Conservation (phyloP, 2,329 filamentous ascomycete genomes). For the Epichloe sp. region DNA sequence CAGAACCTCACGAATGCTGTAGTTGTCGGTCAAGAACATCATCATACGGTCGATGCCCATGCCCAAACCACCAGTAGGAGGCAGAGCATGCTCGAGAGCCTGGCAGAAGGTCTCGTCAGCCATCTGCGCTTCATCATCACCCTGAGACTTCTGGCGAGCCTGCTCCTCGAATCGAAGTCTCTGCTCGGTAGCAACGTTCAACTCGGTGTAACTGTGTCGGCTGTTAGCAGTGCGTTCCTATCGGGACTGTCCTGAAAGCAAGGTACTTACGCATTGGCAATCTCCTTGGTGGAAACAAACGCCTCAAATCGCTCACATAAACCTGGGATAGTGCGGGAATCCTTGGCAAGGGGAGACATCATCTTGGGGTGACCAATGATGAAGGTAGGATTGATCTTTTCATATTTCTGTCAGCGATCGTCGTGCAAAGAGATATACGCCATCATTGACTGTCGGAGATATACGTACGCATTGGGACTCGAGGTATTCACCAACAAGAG, state of each 20-base stretch:
- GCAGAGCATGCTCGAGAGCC: constrained; percentile 77
- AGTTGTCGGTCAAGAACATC: constrained; percentile 90
- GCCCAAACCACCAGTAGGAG: constrained; percentile 91
- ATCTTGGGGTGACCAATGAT: constrained; percentile 48
- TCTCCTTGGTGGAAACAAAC: constrained; percentile 69
- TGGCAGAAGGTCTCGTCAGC: constrained; percentile 94
- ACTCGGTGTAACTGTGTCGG: constrained; percentile 60
- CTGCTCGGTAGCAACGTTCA: constrained; percentile 88
- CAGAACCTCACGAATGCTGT: constrained; percentile 90
- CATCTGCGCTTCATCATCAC: constrained; percentile 92
- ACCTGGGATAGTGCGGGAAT: constrained; percentile 67
- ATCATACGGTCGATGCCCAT: constrained; percentile 90
- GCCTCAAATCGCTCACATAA: constrained; percentile 96
- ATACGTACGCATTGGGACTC: constrained; percentile 64
- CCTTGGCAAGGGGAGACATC: constrained; percentile 92
- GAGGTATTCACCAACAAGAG: constrained; percentile 85
- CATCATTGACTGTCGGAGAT: neutral
- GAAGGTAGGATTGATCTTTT: constrained; percentile 58
- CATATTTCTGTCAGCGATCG: neutral
- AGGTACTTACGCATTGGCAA: constrained; percentile 58
- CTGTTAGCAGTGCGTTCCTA: neutral
- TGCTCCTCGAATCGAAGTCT: constrained; percentile 79
- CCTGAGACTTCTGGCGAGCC: constrained; percentile 86
- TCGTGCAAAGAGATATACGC: neutral
- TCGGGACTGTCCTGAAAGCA: too few species aligned